These are phyloP conservation scores for Rhytidhysteron rufulum DNA, from an alignment of 2,329 filamentous ascomycete species.

Conservation along the genomic window DNA sequence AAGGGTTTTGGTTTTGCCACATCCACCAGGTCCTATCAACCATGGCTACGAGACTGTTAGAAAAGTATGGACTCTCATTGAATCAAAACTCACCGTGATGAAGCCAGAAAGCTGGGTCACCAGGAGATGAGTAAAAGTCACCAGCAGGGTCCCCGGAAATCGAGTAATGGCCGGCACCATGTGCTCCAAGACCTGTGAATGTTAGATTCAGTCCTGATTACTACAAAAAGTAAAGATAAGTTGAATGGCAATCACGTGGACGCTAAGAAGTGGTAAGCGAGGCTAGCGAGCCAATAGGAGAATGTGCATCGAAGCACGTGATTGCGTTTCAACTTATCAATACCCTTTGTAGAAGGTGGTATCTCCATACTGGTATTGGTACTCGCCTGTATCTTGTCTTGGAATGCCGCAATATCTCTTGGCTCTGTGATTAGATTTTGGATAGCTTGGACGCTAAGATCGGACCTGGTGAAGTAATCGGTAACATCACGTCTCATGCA, in stretches of 20 bases:
- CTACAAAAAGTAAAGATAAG: background rate
- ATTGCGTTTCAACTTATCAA: too few species aligned
- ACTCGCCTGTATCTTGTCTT: constrained; percentile 20
- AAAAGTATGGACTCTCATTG: background rate
- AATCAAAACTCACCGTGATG: constrained; percentile 29
- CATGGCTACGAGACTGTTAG: constrained; percentile 16
- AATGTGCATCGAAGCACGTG: too few species aligned
- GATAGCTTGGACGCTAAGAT: constrained; percentile 17
- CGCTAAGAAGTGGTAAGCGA: too few species aligned
- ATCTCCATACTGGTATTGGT: constrained; percentile 15
- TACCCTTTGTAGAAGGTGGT: too few species aligned
- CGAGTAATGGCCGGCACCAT: constrained; percentile 41
- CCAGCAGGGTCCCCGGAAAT: constrained; percentile 40
- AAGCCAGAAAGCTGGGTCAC: constrained; percentile 42
- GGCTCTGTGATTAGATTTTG: constrained; percentile 36
- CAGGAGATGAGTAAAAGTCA: constrained; percentile 41
- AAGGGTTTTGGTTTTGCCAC: constrained; percentile 44
- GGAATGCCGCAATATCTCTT: constrained; percentile 34
- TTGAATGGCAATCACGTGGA: too few species aligned
- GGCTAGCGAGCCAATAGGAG: too few species aligned
- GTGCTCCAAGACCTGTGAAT: constrained; percentile 33
- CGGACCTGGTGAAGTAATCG: constrained; percentile 25
- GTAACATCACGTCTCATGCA: constrained; percentile 36
- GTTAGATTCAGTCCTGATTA: background rate
- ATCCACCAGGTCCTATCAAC: constrained; percentile 46